phyloP scores from a whole-genome alignment of 1,139 yeast species.

The Taphrina pruni region DNA sequence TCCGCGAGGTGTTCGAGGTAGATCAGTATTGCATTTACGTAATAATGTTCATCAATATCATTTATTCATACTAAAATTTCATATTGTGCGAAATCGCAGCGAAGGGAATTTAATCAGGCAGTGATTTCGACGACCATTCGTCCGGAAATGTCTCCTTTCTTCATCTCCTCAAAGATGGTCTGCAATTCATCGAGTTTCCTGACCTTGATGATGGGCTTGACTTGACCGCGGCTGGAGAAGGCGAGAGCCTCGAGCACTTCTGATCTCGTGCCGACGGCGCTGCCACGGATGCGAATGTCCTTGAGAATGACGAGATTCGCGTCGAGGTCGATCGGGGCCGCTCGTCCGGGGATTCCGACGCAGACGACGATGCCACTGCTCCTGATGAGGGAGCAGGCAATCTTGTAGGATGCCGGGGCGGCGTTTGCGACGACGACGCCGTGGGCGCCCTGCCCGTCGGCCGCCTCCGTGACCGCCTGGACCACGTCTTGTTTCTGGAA shows the following conservation, averaged over 20 bases:
- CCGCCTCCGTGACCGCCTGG: conserved; percentile 28
- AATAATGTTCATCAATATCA: not conserved
- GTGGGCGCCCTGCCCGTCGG: conserved; percentile 35
- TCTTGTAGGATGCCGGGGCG: conserved; percentile 31
- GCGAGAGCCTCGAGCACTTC: conserved; percentile 79
- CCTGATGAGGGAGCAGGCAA: conserved; percentile 27
- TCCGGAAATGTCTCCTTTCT: conserved; percentile 72
- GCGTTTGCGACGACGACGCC: conserved; percentile 39
- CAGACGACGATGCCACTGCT: conserved; percentile 41
- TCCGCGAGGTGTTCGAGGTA: conserved; percentile 1
- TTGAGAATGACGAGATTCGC: conserved; percentile 61
- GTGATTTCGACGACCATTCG: conserved; percentile 51
- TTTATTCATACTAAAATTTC: not conserved
- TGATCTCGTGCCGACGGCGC: conserved; percentile 81
- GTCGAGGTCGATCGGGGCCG: conserved; percentile 34
- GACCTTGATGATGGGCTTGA: conserved; percentile 69
- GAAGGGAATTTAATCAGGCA: not conserved
- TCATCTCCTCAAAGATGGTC: conserved; percentile 68
- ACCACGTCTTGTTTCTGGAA: conserved; percentile 53
- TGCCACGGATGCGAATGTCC: conserved; percentile 70
- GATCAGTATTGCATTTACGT: not conserved
- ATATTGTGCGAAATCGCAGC: too few relatives aligned
- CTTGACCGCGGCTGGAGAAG: conserved; percentile 70
- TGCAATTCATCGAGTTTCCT: conserved; percentile 69
- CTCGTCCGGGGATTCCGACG: conserved; percentile 41